Conservation (phyloP, 1,284 basidiomycete species). For the Apiotrichum sp. region DNA sequence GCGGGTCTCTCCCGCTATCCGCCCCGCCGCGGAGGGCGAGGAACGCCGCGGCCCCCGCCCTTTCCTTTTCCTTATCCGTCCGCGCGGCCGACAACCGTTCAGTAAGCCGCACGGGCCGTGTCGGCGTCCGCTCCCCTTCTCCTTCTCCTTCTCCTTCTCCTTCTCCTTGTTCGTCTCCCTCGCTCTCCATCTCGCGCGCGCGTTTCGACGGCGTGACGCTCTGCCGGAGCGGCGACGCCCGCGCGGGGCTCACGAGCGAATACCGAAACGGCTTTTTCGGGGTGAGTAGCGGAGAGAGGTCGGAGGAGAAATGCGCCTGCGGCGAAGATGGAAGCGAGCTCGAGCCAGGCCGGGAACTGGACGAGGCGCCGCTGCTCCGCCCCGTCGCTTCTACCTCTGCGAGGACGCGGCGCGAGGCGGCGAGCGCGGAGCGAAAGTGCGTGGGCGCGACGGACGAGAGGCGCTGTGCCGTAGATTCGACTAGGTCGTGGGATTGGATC, state of each 20-base stretch:
- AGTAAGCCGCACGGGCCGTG: constrained; percentile 8
- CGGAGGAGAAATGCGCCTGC: constrained; percentile 26
- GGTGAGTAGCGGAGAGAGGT: constrained; percentile 26
- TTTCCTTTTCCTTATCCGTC: constrained; percentile 5
- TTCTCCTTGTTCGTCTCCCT: constrained; percentile 14
- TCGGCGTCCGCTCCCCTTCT: constrained; percentile 9
- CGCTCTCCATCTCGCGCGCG: not conserved
- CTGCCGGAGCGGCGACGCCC: constrained; percentile 24
- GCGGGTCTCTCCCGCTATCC: not conserved
- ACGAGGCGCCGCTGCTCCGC: too few species aligned
- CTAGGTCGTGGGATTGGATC: constrained; percentile 35
- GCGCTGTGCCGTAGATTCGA: constrained; percentile 33
- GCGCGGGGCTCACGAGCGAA: constrained; percentile 3
- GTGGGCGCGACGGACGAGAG: constrained; percentile 35
- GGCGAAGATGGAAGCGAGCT: constrained; percentile 2
- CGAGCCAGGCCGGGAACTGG: not conserved
- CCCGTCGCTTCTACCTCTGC: not conserved
- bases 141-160: constrained; percentile 17
- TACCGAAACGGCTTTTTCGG: constrained; percentile 10
- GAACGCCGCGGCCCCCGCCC: constrained; percentile 28
- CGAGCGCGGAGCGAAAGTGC: constrained; percentile 34
- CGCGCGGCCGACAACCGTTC: not conserved
- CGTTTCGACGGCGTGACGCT: constrained; percentile 21
- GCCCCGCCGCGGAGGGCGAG: constrained; percentile 25
- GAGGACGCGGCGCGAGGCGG: constrained; percentile 25